Percentiles rank a stretch among this genome's conserved stretches.
Evolutionary conservation across 2,329 filamentous ascomycete species (phyloP).

Genomic region (Cytospora schulzeri): DNA sequence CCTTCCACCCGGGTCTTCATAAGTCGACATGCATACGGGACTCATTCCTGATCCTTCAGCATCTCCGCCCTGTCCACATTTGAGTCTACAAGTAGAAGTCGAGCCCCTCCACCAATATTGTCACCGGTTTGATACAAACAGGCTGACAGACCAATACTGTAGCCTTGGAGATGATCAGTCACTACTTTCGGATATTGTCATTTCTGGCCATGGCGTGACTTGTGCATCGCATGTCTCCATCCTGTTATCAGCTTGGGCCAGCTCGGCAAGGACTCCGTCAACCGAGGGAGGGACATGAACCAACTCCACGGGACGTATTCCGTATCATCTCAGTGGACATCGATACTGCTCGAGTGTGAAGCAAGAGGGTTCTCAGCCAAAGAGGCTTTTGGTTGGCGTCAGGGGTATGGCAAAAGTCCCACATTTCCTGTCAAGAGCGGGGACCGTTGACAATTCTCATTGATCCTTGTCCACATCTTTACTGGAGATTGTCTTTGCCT

Average conservation of each 20-base stretch:
- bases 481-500: constrained; percentile 11
- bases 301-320: background rate
- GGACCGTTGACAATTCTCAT: constrained; percentile 16
- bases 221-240: constrained; percentile 18
- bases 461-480: constrained; percentile 16
- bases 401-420: constrained; percentile 21
- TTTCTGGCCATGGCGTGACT: constrained; percentile 15
- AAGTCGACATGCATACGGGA: background rate
- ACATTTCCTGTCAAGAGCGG: constrained; percentile 28
- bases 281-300: constrained; percentile 1
- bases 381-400: constrained; percentile 5
- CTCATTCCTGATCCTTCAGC: background rate
- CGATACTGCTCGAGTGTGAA: background rate
- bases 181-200: constrained; percentile 10
- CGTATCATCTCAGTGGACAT: background rate
- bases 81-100: no score
- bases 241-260: constrained; percentile 1
- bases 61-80: background rate
- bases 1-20: background rate
- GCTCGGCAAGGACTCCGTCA: constrained; percentile 12
- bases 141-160: background rate
- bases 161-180: background rate
- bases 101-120: no score
- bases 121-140: background rate
- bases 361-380: background rate